A percentile compares a stretch with the other conserved stretches of the same genome.
phyloP scores from a whole-genome alignment of 75 land plant species.

The Ceratopteris richardii region DNA sequence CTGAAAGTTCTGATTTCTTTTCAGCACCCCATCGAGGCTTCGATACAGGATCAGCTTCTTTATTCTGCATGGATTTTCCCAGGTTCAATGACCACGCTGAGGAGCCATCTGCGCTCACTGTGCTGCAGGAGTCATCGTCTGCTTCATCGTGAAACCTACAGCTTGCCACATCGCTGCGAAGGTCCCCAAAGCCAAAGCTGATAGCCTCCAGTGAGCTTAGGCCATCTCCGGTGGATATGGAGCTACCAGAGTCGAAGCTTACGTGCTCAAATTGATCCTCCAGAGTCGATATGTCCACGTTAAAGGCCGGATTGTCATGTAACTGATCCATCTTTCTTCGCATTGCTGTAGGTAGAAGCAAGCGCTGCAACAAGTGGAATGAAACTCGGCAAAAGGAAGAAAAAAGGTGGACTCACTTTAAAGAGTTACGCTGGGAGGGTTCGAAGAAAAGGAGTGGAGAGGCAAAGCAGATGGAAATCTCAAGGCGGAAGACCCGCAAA shows the following conservation, averaged over 20 bases:
- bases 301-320: too few species aligned
- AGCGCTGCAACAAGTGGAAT: too few species aligned
- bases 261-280: conserved; percentile 9
- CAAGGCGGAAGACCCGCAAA: too few species aligned
- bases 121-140: neutral
- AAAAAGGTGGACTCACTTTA: too few species aligned
- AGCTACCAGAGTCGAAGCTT: conserved; percentile 16
- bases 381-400: too few species aligned
- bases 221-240: conserved; percentile 11
- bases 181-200: neutral
- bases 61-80: conserved; percentile 2
- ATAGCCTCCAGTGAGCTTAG: conserved; percentile 6
- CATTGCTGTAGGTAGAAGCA: too few species aligned
- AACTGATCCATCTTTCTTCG: too few species aligned
- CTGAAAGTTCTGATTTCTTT: conserved; percentile 23
- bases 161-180: neutral
- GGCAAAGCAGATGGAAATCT: too few species aligned
- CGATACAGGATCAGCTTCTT: neutral
- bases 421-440: too few species aligned
- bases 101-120: conserved; percentile 13
- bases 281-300: neutral
- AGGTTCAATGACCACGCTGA: neutral
- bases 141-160: neutral
- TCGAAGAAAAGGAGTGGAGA: too few species aligned
- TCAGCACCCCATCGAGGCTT: conserved; percentile 23